Conservation (phyloP, 345 rosid species). For the Eucalyptus sp. region DNA sequence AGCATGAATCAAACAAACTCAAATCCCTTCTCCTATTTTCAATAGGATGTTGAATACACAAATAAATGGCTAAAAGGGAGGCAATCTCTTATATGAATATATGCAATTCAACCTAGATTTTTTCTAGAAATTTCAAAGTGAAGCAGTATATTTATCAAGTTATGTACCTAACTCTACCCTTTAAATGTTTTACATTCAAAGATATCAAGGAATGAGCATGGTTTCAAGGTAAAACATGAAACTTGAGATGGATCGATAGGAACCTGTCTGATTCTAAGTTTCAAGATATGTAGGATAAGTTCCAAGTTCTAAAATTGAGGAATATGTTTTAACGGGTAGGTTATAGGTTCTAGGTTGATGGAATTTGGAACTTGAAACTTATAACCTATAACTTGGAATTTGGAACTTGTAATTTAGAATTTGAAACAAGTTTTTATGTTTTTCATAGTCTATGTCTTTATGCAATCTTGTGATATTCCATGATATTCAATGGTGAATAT, state of each 20-base stretch:
- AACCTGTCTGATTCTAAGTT: accelerated
- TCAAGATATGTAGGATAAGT: too few relatives aligned
- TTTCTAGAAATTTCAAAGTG: neutral
- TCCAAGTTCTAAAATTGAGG: accelerated
- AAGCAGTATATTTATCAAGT: neutral
- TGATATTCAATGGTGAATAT: accelerated
- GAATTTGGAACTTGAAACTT: too few relatives aligned
- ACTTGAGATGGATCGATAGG: accelerated
- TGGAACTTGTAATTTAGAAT: too few relatives aligned
- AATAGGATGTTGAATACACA: neutral
- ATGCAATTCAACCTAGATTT: accelerated
- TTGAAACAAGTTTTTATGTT: too few relatives aligned
- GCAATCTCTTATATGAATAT: neutral
- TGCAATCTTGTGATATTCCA: accelerated
- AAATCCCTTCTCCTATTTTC: neutral
- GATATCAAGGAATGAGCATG: too few relatives aligned
- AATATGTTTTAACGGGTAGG: accelerated
- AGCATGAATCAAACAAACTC: neutral
- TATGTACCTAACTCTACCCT: too few relatives aligned
- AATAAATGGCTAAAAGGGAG: neutral
- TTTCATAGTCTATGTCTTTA: accelerated
- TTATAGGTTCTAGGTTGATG: accelerated
- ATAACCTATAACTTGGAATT: accelerated
- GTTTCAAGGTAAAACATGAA: neutral
- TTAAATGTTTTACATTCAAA: too few relatives aligned